phyloP scores from a whole-genome alignment of 208 protist genomes.

The Angomonas ambiguus region DNA sequence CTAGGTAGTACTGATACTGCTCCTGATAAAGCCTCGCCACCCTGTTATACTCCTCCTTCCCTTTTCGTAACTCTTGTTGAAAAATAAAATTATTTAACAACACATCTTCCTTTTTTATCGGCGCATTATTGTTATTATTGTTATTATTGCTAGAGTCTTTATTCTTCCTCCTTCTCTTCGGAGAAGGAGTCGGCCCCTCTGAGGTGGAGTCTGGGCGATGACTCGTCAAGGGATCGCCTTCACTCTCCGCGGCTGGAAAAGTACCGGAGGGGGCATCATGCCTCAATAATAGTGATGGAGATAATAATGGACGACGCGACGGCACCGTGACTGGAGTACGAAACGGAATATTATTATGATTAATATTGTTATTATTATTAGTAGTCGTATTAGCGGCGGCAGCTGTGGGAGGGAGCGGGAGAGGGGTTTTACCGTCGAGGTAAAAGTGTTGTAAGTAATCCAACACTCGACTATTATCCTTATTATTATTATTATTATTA shows the following conservation, averaged over 20 bases:
- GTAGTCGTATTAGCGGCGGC: too few relatives aligned
- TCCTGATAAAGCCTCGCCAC: background rate
- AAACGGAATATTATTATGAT: background rate
- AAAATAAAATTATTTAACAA: conserved; percentile 8
- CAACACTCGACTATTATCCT: background rate
- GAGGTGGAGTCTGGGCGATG: too few relatives aligned
- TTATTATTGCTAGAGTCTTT: conserved; percentile 2
- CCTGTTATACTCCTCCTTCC: conserved; percentile 13
- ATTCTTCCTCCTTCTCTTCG: too few relatives aligned
- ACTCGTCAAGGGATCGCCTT: too few relatives aligned
- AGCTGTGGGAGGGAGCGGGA: too few relatives aligned
- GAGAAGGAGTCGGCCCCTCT: too few relatives aligned
- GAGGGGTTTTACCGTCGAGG: too few relatives aligned
- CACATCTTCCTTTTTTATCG: background rate
- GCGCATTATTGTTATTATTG: conserved; percentile 6
- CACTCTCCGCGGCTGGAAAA: too few relatives aligned
- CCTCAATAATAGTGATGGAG: too few relatives aligned
- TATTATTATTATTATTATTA: conserved; percentile 7
- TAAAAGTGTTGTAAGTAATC: background rate
- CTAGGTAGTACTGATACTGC: background rate
- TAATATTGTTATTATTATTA: background rate
- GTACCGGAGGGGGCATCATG: too few relatives aligned
- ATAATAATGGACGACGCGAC: too few relatives aligned
- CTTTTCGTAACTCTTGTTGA: conserved; percentile 11
- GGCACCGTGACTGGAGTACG: too few relatives aligned